Evolutionary conservation across 768 basidiomycete genomes (phyloP).

Genomic region (Tylopilus sp.): DNA sequence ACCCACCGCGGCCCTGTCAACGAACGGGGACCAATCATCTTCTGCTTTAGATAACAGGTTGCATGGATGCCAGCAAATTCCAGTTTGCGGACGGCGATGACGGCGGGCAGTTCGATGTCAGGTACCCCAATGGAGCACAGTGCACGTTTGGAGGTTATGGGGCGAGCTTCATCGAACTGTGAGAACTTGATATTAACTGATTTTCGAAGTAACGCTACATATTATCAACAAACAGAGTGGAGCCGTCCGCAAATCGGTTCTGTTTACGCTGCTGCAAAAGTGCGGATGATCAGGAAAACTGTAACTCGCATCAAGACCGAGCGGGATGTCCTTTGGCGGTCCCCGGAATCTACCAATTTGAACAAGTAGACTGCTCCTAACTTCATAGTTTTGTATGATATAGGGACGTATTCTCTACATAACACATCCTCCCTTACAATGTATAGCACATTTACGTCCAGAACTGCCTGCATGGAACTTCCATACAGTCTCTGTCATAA

Average conservation of each 20-base stretch:
- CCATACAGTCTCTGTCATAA: too few species aligned
- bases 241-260: conserved; percentile 44
- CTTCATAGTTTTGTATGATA: conserved; percentile 9
- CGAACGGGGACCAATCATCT: background rate
- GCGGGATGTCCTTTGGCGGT: conserved; percentile 41
- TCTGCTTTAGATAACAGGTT: conserved; percentile 37
- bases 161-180: conserved; percentile 52
- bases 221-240: conserved; percentile 34
- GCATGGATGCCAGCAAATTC: conserved; percentile 29
- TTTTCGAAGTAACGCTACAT: background rate
- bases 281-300: conserved; percentile 43
- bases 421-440: too few species aligned
- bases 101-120: conserved; percentile 49
- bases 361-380: conserved; percentile 35
- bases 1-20: too few species aligned
- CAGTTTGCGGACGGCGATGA: conserved; percentile 36
- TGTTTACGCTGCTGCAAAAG: conserved; percentile 46
- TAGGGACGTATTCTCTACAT: too few species aligned
- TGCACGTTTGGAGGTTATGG: conserved; percentile 50
- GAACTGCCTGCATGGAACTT: too few species aligned
- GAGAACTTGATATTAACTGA: conserved; percentile 14
- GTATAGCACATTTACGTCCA: background rate
- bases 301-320: conserved; percentile 50
- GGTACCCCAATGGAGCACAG: conserved; percentile 52
- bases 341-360: conserved; percentile 47